Evolutionary conservation across 225 moss, liverwort and hornwort genomes (phyloP).

Genomic region (Takakia lepidozioides): DNA sequence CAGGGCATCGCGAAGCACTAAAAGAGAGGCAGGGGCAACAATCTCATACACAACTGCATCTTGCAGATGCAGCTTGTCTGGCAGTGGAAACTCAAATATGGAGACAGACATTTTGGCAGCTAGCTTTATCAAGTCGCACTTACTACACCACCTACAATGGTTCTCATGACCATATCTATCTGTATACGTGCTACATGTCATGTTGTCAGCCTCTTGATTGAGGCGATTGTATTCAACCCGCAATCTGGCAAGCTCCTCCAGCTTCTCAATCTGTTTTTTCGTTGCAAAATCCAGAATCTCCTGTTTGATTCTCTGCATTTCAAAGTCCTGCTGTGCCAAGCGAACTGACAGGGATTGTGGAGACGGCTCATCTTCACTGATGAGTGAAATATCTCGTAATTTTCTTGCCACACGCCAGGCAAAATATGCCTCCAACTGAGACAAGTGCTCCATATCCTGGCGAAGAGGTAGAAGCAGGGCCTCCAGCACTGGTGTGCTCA

Average conservation of each 20-base stretch:
- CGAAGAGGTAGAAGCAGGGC: conserved; percentile 10
- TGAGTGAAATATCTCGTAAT: not conserved
- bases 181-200: not conserved
- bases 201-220: not conserved
- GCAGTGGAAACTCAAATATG: conserved; percentile 14
- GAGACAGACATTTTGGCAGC: not conserved
- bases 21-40: conserved; percentile 2
- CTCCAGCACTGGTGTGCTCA: conserved; percentile 3
- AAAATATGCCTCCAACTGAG: conserved; percentile 10
- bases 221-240: not conserved
- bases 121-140: not conserved
- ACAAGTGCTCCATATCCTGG: conserved; percentile 17
- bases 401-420: not conserved
- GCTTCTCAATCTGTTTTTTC: not conserved
- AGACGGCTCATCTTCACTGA: not conserved
- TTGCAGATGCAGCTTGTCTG: not conserved
- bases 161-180: not conserved
- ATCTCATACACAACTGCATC: conserved; percentile 20
- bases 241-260: conserved; percentile 2
- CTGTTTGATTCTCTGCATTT: not conserved
- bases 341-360: not conserved
- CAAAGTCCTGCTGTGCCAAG: not conserved
- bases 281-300: conserved; percentile 10
- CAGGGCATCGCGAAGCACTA: conserved; percentile 13
- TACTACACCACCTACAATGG: not conserved